A percentile compares a stretch with the other conserved stretches of the same genome.
Conservation (phyloP, 352 stramenopile genomes). For the Salisapilia sapeloensis region DNA sequence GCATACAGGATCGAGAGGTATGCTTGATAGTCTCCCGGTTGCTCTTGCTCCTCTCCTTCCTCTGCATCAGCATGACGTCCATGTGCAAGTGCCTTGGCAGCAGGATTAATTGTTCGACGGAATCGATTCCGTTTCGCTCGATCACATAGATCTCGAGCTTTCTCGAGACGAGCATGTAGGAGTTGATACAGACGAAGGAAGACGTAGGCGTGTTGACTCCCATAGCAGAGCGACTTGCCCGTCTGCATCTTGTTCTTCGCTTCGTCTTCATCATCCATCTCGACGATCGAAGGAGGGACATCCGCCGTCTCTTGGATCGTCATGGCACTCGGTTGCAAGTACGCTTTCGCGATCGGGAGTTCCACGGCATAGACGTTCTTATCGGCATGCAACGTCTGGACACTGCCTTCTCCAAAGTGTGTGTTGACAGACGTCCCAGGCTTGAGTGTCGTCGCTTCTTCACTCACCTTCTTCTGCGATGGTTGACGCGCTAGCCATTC, state of each 20-base stretch:
- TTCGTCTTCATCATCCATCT: slow-evolving; percentile 41
- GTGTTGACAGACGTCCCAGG: slow-evolving; percentile 60
- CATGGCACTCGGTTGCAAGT: slow-evolving; percentile 54
- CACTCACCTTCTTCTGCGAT: slow-evolving; percentile 40
- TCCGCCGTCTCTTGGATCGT: slow-evolving; percentile 61
- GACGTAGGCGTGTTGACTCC: slow-evolving; percentile 75
- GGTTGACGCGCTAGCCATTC: slow-evolving; percentile 70
- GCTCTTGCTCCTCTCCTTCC: slow-evolving; percentile 32
- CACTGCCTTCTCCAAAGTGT: slow-evolving; percentile 65
- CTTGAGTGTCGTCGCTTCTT: slow-evolving; percentile 45
- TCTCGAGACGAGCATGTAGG: slow-evolving; percentile 69
- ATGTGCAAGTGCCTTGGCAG: slow-evolving; percentile 57
- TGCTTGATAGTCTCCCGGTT: slow-evolving; percentile 72
- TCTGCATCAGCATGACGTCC: slow-evolving; percentile 32
- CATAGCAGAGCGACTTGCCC: slow-evolving; percentile 45
- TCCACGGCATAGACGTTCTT: slow-evolving; percentile 50
- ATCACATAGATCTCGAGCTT: slow-evolving; percentile 67
- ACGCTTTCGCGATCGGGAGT: slow-evolving; percentile 42
- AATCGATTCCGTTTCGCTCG: slow-evolving; percentile 76
- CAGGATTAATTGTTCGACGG: slow-evolving; percentile 75
- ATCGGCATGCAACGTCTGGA: slow-evolving; percentile 53
- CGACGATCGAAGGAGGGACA: slow-evolving; percentile 44
- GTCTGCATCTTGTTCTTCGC: slow-evolving; percentile 16
- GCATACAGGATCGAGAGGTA: slow-evolving; percentile 80
- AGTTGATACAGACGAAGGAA: slow-evolving; percentile 83